Evolutionary conservation across 2,329 filamentous ascomycete genomes (phyloP).

Genomic region (Camptophora hylomeconis): DNA sequence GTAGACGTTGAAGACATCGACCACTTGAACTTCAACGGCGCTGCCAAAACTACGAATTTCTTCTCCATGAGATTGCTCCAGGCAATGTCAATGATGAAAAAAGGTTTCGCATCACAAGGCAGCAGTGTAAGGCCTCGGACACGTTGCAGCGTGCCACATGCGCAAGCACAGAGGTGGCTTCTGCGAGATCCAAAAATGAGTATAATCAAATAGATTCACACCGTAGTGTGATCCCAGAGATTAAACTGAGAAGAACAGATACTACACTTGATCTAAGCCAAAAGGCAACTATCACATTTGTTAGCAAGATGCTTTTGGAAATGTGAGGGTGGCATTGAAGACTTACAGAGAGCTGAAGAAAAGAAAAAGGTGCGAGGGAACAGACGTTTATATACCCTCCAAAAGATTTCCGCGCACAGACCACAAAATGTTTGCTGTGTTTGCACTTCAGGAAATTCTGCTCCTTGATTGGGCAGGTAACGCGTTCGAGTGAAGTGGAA

Average conservation of each 20-base stretch:
- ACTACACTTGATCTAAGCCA: conserved; percentile 77
- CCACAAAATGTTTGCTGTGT: too few relatives aligned
- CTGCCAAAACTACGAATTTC: conserved; percentile 1
- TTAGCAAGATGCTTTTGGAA: conserved; percentile 6
- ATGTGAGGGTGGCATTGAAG: conserved; percentile 3
- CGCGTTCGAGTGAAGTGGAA: too few relatives aligned
- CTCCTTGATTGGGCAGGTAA: too few relatives aligned
- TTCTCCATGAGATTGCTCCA: conserved; percentile 3
- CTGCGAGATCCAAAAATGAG: conserved; percentile 56
- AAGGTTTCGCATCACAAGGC: conserved; percentile 53
- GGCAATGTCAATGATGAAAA: conserved; percentile 5
- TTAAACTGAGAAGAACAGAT: conserved; percentile 98
- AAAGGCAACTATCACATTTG: conserved; percentile 30
- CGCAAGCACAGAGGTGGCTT: conserved; percentile 57
- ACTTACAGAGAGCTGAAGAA: conserved; percentile 33
- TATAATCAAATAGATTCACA: conserved; percentile 62
- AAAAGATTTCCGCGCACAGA: too few relatives aligned
- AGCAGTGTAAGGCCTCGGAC: conserved; percentile 66
- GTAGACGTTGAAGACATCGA: background rate
- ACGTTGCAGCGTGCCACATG: conserved; percentile 49
- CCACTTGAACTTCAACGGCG: too few relatives aligned
- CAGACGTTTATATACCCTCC: conserved; percentile 14
- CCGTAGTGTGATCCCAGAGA: conserved; percentile 73
- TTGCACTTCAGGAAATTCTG: too few relatives aligned
- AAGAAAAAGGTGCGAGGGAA: conserved; percentile 28